These are phyloP conservation scores for Lepiota venenata DNA, from an alignment of 768 basidiomycete species.

Conservation along the genomic window DNA sequence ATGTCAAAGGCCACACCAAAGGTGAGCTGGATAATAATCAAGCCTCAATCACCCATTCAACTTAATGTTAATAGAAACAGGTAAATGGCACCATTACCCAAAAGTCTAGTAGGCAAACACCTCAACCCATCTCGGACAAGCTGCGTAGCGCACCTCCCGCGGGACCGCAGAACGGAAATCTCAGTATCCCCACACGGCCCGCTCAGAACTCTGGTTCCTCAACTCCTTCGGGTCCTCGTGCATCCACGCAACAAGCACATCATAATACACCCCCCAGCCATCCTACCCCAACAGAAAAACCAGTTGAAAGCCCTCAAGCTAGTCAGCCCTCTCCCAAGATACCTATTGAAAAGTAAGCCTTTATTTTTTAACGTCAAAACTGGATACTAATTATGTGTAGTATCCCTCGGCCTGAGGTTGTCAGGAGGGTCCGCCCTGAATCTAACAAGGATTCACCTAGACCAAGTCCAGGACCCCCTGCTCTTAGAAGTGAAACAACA, in stretches of 20 bases:
- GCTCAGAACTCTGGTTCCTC: slow-evolving; percentile 25
- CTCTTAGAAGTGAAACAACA: slow-evolving; percentile 7
- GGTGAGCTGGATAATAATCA: slow-evolving; percentile 17
- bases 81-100: slow-evolving; percentile 23
- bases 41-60: background rate
- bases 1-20: slow-evolving; percentile 26
- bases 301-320: background rate
- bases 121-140: slow-evolving; percentile 34
- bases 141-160: slow-evolving; percentile 23
- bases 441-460: slow-evolving; percentile 31
- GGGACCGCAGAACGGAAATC: slow-evolving; percentile 12
- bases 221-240: slow-evolving; percentile 54
- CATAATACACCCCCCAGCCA: slow-evolving; percentile 21
- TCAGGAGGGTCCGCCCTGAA: slow-evolving; percentile 54
- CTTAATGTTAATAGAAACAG: slow-evolving; percentile 15
- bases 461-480: slow-evolving; percentile 16
- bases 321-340: slow-evolving; percentile 31
- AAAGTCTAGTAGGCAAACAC: slow-evolving; percentile 28
- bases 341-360: slow-evolving; percentile 61
- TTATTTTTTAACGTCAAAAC: slow-evolving; percentile 1
- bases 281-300: slow-evolving; percentile 18
- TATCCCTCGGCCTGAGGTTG: slow-evolving; percentile 77
- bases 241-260: slow-evolving; percentile 36
- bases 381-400: slow-evolving; percentile 31
- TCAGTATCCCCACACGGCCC: slow-evolving; percentile 21